Evolutionary conservation across 108 stramenopile species (phyloP).

Genomic region (Nitzschia sp.): DNA sequence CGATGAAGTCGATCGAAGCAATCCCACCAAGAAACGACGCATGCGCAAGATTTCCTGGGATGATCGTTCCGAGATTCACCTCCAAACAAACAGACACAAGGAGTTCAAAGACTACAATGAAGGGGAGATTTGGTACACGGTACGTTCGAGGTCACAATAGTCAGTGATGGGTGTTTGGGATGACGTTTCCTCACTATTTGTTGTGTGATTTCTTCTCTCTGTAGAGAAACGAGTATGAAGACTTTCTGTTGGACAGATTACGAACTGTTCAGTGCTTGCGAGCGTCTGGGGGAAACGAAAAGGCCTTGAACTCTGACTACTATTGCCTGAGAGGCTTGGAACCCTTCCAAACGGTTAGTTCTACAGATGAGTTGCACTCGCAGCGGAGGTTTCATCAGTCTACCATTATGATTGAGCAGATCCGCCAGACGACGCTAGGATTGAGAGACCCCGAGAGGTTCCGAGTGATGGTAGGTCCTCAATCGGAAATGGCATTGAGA

Average conservation of each 20-base stretch:
- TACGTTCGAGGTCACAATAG: constrained; percentile 11
- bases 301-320: constrained; percentile 2
- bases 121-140: constrained; percentile 34
- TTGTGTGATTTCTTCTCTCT: neutral
- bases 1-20: constrained; percentile 3
- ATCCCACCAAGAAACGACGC: constrained; percentile 7
- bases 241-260: constrained; percentile 38
- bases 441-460: constrained; percentile 29
- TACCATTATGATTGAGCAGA: constrained; percentile 39
- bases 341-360: constrained; percentile 18
- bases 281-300: constrained; percentile 2
- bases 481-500: constrained; percentile 13
- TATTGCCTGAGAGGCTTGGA: constrained; percentile 45
- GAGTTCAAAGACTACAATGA: constrained; percentile 17
- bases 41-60: constrained; percentile 13
- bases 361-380: constrained; percentile 15
- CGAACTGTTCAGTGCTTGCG: constrained; percentile 27
- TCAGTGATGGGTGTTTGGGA: neutral
- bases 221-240: constrained; percentile 34
- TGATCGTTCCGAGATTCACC: neutral
- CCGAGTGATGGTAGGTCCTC: constrained; percentile 19
- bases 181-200: neutral
- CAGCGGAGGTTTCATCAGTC: constrained; percentile 20
- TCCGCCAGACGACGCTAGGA: constrained; percentile 23
- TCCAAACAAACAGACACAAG: constrained; percentile 2